Percentiles rank a stretch among this genome's conserved stretches.
Evolutionary conservation across 2,329 filamentous ascomycete species (phyloP).

Genomic region (Cladosporium phlei): DNA sequence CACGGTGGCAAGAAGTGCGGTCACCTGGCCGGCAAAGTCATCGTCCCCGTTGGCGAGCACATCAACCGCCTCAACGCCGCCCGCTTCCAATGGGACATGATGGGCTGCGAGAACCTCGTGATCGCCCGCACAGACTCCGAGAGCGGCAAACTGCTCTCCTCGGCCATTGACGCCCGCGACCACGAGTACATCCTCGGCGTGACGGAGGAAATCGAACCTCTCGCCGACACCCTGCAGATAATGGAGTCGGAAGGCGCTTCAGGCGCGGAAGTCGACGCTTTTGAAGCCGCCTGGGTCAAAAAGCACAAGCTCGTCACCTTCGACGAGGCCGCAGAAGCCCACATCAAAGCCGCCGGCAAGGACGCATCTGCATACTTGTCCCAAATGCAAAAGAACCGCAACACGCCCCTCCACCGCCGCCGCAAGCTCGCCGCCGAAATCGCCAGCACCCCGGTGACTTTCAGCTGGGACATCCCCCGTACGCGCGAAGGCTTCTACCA

Average conservation of each 20-base stretch:
- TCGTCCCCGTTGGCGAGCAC: conserved; percentile 90
- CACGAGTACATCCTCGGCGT: conserved; percentile 95
- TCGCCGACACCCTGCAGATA: conserved; percentile 81
- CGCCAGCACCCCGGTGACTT: conserved; percentile 66
- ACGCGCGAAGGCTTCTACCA: conserved; percentile 94
- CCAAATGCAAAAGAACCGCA: conserved; percentile 51
- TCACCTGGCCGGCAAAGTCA: conserved; percentile 90
- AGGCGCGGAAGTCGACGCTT: conserved; percentile 76
- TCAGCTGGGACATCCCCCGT: conserved; percentile 86
- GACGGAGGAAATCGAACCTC: conserved; percentile 68
- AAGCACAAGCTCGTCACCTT: conserved; percentile 80
- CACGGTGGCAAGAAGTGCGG: conserved; percentile 99
- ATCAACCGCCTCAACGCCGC: conserved; percentile 91
- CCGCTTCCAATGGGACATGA: conserved; percentile 96
- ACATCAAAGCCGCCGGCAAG: conserved; percentile 31
- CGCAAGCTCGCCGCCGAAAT: conserved; percentile 65
- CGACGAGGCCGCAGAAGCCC: conserved; percentile 62
- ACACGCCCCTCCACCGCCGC: conserved; percentile 74
- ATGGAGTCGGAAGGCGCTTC: conserved; percentile 80
- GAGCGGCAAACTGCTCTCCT: conserved; percentile 83
- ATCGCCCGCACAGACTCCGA: conserved; percentile 95
- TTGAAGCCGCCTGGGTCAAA: conserved; percentile 85
- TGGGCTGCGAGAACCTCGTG: conserved; percentile 91
- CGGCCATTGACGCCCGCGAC: conserved; percentile 86
- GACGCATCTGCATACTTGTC: conserved; percentile 26